Evolutionary conservation across 768 basidiomycete species (phyloP).

Genomic region (Auricularia auricula-judae): DNA sequence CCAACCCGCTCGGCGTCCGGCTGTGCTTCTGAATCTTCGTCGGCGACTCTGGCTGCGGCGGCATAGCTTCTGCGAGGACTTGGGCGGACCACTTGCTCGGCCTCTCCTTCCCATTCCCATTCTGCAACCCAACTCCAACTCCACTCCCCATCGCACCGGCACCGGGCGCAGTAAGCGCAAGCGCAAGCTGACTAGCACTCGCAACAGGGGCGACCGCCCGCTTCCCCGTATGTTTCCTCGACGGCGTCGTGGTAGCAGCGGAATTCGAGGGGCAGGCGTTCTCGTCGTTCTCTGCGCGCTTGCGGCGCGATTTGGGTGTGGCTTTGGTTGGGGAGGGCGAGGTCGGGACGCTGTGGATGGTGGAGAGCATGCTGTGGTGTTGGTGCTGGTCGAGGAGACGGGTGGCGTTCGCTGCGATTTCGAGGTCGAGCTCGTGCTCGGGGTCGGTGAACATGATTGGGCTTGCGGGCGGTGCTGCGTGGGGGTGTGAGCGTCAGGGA

Average conservation of each 20-base stretch:
- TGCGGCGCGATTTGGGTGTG: neutral
- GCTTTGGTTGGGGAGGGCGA: neutral
- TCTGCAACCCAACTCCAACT: no score
- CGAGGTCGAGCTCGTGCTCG: neutral
- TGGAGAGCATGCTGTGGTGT: no score
- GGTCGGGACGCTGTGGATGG: neutral
- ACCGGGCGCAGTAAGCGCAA: neutral
- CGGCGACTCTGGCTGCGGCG: no score
- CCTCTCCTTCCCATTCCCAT: neutral
- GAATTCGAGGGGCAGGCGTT: neutral
- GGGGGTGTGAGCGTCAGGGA: neutral
- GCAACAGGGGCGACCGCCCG: neutral
- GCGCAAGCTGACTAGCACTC: neutral
- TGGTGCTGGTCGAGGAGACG: neutral
- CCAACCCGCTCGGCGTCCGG: neutral
- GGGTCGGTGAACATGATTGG: slow-evolving; percentile 5
- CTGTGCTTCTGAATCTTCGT: neutral
- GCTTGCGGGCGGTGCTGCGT: slow-evolving; percentile 26
- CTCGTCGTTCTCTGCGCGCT: neutral
- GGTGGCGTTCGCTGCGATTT: neutral
- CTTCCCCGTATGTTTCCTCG: neutral
- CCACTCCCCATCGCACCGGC: neutral
- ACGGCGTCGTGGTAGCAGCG: neutral
- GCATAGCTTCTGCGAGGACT: neutral
- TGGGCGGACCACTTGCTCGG: neutral